Percentiles rank a stretch among this genome's conserved stretches.
Conservation (phyloP, 768 basidiomycete genomes). For the button mushroom (Agaricus bisporus) region DNA sequence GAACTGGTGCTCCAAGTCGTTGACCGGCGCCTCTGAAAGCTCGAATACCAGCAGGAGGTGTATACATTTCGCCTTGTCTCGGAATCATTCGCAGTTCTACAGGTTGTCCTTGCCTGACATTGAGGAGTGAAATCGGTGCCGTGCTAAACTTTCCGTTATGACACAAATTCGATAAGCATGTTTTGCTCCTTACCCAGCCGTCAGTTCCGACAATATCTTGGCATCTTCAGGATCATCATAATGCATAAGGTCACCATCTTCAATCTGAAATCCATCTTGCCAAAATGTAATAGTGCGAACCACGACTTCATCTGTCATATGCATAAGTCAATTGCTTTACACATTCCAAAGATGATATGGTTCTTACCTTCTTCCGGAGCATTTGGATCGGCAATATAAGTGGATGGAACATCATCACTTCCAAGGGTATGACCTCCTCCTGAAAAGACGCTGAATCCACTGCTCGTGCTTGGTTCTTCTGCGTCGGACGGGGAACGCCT, state of each 20-base stretch:
- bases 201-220: conserved; percentile 66
- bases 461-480: conserved; percentile 3
- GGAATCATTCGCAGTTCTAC: conserved; percentile 79
- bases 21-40: conserved; percentile 73
- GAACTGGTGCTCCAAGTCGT: conserved; percentile 76
- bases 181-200: conserved; percentile 51
- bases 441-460: conserved; percentile 35
- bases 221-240: conserved; percentile 78
- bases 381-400: conserved; percentile 69
- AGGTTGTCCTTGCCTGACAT: conserved; percentile 69
- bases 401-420: conserved; percentile 80
- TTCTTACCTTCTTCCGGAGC: conserved; percentile 26
- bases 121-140: conserved; percentile 73
- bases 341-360: neutral
- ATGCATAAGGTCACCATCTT: conserved; percentile 78
- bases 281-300: conserved; percentile 84
- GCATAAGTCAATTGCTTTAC: neutral
- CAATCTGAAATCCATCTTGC: conserved; percentile 88
- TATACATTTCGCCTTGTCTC: conserved; percentile 66
- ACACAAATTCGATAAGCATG: too few relatives aligned
- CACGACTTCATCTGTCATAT: conserved; percentile 41
- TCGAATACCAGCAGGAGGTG: conserved; percentile 42
- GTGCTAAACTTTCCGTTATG: conserved; percentile 33
- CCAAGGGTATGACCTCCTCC: conserved; percentile 85
- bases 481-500: conserved; percentile 18